Evolutionary conservation across 257 asterid species (phyloP).

Genomic region (Capsicum pubescens): DNA sequence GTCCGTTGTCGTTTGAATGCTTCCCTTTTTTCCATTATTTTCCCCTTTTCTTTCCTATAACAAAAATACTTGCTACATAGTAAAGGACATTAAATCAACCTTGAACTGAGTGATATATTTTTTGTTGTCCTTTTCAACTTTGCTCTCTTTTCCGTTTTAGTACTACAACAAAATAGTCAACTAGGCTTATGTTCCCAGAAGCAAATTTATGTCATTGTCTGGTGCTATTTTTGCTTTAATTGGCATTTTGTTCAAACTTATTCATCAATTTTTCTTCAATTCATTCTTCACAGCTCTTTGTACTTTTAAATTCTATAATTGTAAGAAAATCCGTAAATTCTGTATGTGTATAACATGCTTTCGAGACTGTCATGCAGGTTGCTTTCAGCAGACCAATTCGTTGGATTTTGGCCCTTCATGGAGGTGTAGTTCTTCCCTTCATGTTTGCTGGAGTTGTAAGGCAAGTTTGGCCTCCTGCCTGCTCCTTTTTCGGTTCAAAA

Average conservation of each 20-base stretch:
- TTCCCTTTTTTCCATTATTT: background rate
- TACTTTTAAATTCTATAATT: background rate
- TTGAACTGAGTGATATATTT: background rate
- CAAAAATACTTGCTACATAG: background rate
- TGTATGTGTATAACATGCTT: background rate
- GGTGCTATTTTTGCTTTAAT: slow-evolving; percentile 14
- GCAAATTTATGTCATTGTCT: background rate
- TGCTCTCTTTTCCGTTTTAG: background rate
- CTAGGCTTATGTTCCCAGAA: background rate
- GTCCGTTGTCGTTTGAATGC: background rate
- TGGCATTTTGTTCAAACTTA: background rate
- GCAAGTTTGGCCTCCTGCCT: slow-evolving; percentile 44
- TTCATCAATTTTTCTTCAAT: background rate
- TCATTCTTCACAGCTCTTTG: background rate
- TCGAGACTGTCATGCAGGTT: slow-evolving; percentile 51
- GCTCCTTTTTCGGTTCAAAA: slow-evolving; percentile 2
- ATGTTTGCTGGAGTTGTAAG: slow-evolving; percentile 79
- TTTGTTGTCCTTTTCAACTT: background rate
- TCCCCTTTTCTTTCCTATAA: background rate
- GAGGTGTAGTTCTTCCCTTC: slow-evolving; percentile 80
- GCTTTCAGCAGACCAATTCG: slow-evolving; percentile 95
- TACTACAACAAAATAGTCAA: background rate
- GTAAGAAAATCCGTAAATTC: background rate
- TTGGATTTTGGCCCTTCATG: slow-evolving; percentile 95
- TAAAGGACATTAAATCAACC: background rate